A percentile compares a stretch with the other conserved stretches of the same genome.
Conservation (phyloP, 208 protist species). For the Crithidia mellificae region DNA sequence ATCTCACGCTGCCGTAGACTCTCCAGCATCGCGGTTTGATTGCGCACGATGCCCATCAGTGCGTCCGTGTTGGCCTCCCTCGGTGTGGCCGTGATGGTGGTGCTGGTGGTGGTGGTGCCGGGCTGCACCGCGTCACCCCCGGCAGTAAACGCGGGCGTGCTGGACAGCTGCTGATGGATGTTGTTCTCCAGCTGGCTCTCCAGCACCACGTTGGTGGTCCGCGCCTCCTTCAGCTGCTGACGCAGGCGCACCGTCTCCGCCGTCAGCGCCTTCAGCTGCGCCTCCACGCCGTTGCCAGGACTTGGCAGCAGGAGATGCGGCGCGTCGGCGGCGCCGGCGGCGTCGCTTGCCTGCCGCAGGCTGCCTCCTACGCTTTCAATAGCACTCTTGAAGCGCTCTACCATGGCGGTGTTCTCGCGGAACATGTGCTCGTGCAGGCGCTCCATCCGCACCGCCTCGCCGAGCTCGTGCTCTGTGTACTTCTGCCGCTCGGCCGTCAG, state of each 20-base stretch:
- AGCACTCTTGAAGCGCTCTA: conserved; percentile 77
- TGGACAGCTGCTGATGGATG: conserved; percentile 41
- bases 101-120: too few species aligned
- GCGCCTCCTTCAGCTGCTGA: conserved; percentile 61
- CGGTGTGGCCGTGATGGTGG: conserved; percentile 2
- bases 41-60: conserved; percentile 61
- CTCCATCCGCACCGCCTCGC: conserved; percentile 84
- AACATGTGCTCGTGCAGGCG: conserved; percentile 83
- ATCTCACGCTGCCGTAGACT: conserved; percentile 77
- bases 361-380: conserved; percentile 61
- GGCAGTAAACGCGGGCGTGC: background rate
- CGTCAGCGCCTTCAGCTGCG: conserved; percentile 70
- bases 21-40: conserved; percentile 77
- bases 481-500: conserved; percentile 75
- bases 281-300: conserved; percentile 22
- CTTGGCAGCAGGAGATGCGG: conserved; percentile 15
- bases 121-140: background rate
- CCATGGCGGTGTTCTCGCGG: conserved; percentile 81
- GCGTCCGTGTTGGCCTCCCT: conserved; percentile 30
- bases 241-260: conserved; percentile 69
- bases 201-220: conserved; percentile 66
- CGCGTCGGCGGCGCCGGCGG: background rate
- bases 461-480: conserved; percentile 67
- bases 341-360: conserved; percentile 20
- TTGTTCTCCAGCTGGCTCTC: conserved; percentile 73